A percentile compares a stretch with the other conserved stretches of the same genome.
Conservation (phyloP, 352 stramenopile genomes). For the Pythium diclinum region DNA sequence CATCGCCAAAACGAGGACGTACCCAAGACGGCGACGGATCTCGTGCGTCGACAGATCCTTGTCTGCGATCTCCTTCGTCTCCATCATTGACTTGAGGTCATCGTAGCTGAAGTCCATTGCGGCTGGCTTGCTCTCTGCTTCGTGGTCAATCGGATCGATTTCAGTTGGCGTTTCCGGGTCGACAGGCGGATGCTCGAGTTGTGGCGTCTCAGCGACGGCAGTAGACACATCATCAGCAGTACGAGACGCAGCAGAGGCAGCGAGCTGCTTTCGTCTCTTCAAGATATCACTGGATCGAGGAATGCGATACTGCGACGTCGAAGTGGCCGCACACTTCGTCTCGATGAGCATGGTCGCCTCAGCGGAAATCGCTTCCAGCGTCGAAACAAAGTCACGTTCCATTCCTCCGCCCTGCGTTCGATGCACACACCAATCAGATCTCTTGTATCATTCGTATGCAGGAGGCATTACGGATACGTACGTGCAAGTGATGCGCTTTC, state of each 20-base stretch:
- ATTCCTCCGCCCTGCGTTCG: slow-evolving; percentile 1
- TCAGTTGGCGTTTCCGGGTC: not conserved
- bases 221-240: not conserved
- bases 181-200: not conserved
- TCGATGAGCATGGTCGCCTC: slow-evolving; percentile 5
- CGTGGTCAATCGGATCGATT: not conserved
- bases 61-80: slow-evolving; percentile 27
- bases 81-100: slow-evolving; percentile 66
- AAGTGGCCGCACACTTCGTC: not conserved
- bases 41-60: slow-evolving; percentile 56
- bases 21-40: slow-evolving; percentile 61
- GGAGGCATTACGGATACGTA: no score
- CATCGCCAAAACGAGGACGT: not conserved
- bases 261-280: not conserved
- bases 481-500: slow-evolving; percentile 12
- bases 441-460: no score
- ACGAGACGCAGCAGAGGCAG: no score
- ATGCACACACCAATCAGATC: no score
- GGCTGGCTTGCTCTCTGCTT: not conserved
- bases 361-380: slow-evolving; percentile 2
- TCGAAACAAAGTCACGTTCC: not conserved
- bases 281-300: slow-evolving; percentile 14
- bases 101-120: slow-evolving; percentile 36
- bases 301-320: slow-evolving; percentile 1
- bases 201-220: not conserved